Conservation (phyloP, 371 early-diverging fungal species). For the Dichotomocladium elegans region DNA sequence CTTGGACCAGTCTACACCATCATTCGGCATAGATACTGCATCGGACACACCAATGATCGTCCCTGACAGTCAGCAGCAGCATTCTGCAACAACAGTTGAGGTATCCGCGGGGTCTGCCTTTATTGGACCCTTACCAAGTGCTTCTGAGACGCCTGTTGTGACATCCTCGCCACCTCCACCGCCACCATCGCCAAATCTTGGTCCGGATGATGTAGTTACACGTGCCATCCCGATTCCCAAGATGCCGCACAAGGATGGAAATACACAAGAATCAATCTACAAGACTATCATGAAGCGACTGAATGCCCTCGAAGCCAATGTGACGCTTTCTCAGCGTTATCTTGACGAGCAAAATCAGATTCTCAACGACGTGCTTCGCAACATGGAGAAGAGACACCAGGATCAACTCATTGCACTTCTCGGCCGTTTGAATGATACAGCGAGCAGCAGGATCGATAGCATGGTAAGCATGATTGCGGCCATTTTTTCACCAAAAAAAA, state of each 20-base stretch:
- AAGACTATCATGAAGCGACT: constrained; percentile 89
- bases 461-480: constrained; percentile 31
- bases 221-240: not conserved
- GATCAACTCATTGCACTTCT: constrained; percentile 58
- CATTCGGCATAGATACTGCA: not conserved
- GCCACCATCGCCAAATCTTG: not conserved
- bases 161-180: not conserved
- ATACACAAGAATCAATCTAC: constrained; percentile 71
- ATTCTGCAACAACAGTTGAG: not conserved
- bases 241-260: constrained; percentile 12
- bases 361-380: constrained; percentile 69
- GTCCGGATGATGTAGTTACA: not conserved
- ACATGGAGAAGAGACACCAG: constrained; percentile 57
- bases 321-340: constrained; percentile 74
- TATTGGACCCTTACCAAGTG: not conserved
- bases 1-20: too few species aligned
- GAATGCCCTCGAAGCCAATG: constrained; percentile 71
- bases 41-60: not conserved
- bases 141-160: not conserved
- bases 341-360: constrained; percentile 83
- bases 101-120: not conserved
- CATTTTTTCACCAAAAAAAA: not conserved
- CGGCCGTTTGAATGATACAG: constrained; percentile 62
- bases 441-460: constrained; percentile 52
- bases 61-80: not conserved